Conservation (phyloP, 768 basidiomycete species). For the Xerocomus potaroensis region DNA sequence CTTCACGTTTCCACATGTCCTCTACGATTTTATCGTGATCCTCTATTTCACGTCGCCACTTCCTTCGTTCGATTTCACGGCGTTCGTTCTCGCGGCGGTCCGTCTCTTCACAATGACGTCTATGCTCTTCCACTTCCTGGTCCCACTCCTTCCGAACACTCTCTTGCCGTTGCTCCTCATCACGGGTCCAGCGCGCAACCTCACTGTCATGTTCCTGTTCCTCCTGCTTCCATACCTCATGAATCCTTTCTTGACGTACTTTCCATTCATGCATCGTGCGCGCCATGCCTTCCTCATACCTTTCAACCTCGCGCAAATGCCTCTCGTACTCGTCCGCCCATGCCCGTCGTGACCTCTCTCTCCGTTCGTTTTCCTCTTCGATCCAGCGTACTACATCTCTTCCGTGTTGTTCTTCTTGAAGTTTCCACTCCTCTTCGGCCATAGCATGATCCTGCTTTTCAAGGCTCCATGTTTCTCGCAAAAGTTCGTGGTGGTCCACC, state of each 20-base stretch:
- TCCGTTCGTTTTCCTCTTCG: conserved; percentile 8
- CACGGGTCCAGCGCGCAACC: neutral
- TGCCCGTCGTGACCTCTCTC: neutral
- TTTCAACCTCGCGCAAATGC: neutral
- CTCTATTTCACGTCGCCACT: conserved; percentile 19
- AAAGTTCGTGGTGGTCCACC: neutral
- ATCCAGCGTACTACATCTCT: neutral
- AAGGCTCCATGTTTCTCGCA: conserved; percentile 4
- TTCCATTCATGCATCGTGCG: conserved; percentile 4
- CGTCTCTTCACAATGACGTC: conserved; percentile 10
- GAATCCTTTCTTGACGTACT: conserved; percentile 3
- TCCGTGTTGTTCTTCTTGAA: conserved; percentile 11
- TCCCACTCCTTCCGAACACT: conserved; percentile 4
- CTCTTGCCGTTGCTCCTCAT: conserved; percentile 7
- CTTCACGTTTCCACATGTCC: conserved; percentile 17
- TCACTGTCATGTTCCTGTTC: conserved; percentile 1
- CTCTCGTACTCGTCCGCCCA: conserved; percentile 8
- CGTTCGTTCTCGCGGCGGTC: conserved; percentile 8
- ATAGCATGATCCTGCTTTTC: conserved; percentile 3
- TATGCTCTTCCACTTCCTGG: conserved; percentile 2
- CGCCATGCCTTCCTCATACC: neutral
- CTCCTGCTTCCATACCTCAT: conserved; percentile 6
- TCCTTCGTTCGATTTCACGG: conserved; percentile 7
- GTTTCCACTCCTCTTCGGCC: conserved; percentile 4
- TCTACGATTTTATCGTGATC: conserved; percentile 12